A percentile compares a stretch with the other conserved stretches of the same genome.
phyloP scores from a whole-genome alignment of 345 rosid genomes.

The Bruguiera parviflora region DNA sequence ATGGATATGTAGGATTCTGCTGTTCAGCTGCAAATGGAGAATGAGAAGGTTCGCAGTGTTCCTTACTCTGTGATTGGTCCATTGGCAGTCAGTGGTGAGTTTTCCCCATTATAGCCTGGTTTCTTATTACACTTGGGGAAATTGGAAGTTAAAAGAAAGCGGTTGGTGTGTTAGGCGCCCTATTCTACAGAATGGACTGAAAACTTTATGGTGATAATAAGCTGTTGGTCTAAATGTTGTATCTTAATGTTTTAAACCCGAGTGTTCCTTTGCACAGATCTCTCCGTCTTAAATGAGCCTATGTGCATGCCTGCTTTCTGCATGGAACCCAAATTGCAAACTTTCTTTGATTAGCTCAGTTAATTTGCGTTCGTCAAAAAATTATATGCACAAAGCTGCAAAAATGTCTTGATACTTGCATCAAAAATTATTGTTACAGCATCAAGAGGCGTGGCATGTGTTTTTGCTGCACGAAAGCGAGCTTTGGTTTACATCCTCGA shows the following conservation, averaged over 20 bases:
- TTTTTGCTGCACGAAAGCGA: slow-evolving; percentile 62
- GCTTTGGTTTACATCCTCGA: slow-evolving; percentile 66
- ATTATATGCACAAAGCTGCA: background rate
- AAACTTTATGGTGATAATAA: no score
- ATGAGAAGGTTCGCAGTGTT: slow-evolving; percentile 62
- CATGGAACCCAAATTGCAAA: background rate
- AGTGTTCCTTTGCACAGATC: no score
- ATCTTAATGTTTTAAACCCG: no score
- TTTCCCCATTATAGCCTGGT: background rate
- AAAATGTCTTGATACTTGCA: background rate
- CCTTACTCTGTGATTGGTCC: slow-evolving; percentile 64
- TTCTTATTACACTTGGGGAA: background rate
- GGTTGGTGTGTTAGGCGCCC: background rate
- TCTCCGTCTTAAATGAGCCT: no score
- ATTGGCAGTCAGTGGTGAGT: slow-evolving; percentile 81
- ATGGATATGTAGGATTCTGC: slow-evolving; percentile 38
- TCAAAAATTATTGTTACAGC: slow-evolving; percentile 35
- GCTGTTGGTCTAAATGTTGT: no score
- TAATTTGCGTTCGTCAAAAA: no score
- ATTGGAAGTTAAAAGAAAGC: background rate
- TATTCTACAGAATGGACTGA: background rate
- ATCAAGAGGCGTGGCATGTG: slow-evolving; percentile 72
- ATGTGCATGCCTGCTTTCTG: no score
- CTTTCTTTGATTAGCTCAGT: background rate
- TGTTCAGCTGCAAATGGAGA: slow-evolving; percentile 50